These are phyloP conservation scores for Atkinsonella texensis DNA, from an alignment of 2,329 filamentous ascomycete genomes.

Conservation along the genomic window DNA sequence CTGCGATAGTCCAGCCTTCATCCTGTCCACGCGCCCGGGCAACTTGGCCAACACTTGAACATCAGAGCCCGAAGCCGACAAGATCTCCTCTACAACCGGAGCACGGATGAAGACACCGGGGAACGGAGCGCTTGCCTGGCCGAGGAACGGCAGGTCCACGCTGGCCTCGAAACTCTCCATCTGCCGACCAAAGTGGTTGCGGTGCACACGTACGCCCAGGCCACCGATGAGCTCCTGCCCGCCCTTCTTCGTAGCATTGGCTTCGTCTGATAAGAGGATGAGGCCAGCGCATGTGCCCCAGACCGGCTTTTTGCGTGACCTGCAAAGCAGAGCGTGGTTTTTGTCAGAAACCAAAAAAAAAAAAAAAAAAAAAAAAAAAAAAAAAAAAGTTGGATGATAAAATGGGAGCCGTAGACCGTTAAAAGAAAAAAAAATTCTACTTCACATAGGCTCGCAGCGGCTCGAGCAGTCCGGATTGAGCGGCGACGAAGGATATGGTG, in stretches of 20 bases:
- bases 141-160: slow-evolving; percentile 61
- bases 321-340: slow-evolving; percentile 26
- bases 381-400: not conserved
- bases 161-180: slow-evolving; percentile 79
- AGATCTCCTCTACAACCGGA: slow-evolving; percentile 76
- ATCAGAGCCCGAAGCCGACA: slow-evolving; percentile 29
- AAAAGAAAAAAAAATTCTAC: slow-evolving; percentile 35
- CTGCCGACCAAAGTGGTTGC: slow-evolving; percentile 92
- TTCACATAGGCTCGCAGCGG: slow-evolving; percentile 85
- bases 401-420: not conserved
- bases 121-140: slow-evolving; percentile 34
- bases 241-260: slow-evolving; percentile 78
- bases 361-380: too few relatives aligned
- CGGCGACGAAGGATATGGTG: slow-evolving; percentile 79
- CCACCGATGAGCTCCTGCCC: slow-evolving; percentile 92
- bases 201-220: slow-evolving; percentile 76
- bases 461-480: slow-evolving; percentile 68
- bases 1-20: slow-evolving; percentile 25
- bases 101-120: slow-evolving; percentile 87
- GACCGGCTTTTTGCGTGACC: slow-evolving; percentile 63
- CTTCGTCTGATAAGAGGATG: slow-evolving; percentile 78
- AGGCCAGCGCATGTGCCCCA: slow-evolving; percentile 97
- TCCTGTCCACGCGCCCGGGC: slow-evolving; percentile 26
- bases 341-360: too few relatives aligned
- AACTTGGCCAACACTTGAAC: slow-evolving; percentile 43